These are phyloP conservation scores for Forsythia viridissima DNA, from an alignment of 257 asterid species.

Conservation along the genomic window DNA sequence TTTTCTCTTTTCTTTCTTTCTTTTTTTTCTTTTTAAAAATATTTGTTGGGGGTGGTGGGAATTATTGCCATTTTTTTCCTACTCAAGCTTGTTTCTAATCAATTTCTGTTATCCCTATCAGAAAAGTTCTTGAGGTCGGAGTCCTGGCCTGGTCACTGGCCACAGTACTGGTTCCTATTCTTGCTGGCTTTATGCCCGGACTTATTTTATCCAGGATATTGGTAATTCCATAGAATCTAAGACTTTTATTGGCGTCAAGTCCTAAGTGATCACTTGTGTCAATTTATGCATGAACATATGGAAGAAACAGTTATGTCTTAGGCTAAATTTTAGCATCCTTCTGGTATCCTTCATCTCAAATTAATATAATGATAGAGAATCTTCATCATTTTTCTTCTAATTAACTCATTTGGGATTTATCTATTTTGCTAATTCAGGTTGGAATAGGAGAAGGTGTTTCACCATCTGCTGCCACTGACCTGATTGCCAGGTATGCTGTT, in stretches of 20 bases:
- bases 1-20: background rate
- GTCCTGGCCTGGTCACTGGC: slow-evolving; percentile 91
- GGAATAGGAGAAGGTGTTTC: slow-evolving; percentile 99
- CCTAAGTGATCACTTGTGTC: background rate
- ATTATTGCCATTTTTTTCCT: slow-evolving; percentile 11
- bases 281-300: background rate
- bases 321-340: background rate
- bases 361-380: background rate
- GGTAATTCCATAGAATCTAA: slow-evolving; percentile 46
- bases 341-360: background rate
- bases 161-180: slow-evolving; percentile 78
- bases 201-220: slow-evolving; percentile 79
- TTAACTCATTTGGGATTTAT: slow-evolving; percentile 15
- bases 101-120: slow-evolving; percentile 35
- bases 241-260: background rate
- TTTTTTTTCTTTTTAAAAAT: too few relatives aligned
- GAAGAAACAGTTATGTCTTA: background rate
- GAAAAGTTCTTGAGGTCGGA: slow-evolving; percentile 85
- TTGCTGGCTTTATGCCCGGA: slow-evolving; percentile 92
- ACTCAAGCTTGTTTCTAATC: slow-evolving; percentile 11
- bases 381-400: slow-evolving; percentile 15
- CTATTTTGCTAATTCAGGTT: slow-evolving; percentile 48
- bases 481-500: slow-evolving; percentile 81
- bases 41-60: background rate
- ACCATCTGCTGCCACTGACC: slow-evolving; percentile 97